Evolutionary conservation across 2,329 filamentous ascomycete genomes (phyloP).

Genomic region (Cladosporium sp.): DNA sequence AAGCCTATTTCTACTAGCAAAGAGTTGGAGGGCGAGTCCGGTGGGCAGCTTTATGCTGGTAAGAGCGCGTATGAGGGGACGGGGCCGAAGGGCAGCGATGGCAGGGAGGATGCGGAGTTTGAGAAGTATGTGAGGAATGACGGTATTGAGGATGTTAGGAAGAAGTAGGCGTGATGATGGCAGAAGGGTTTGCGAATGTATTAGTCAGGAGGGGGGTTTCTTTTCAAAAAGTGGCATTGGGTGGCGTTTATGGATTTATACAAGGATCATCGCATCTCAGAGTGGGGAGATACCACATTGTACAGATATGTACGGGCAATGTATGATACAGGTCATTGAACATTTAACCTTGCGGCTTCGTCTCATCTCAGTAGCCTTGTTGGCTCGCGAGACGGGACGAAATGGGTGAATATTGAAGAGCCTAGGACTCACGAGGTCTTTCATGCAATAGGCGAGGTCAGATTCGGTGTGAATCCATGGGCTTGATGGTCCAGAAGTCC

Average conservation of each 20-base stretch:
- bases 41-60: constrained; percentile 73
- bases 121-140: constrained; percentile 30
- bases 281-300: neutral
- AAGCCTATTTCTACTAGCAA: constrained; percentile 70
- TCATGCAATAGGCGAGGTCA: too few relatives aligned
- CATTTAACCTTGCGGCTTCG: too few relatives aligned
- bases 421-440: too few relatives aligned
- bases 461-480: too few relatives aligned
- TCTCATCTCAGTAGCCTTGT: too few relatives aligned
- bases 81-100: constrained; percentile 25
- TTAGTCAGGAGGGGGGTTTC: too few relatives aligned
- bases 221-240: constrained; percentile 7
- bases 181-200: neutral
- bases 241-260: constrained; percentile 1
- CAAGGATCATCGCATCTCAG: neutral
- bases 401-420: too few relatives aligned
- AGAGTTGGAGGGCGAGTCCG: constrained; percentile 52
- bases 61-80: constrained; percentile 38
- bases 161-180: constrained; percentile 19
- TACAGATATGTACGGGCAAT: neutral
- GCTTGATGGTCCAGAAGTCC: too few relatives aligned
- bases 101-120: constrained; percentile 28
- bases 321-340: neutral
- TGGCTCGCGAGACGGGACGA: too few relatives aligned
- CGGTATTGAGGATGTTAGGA: constrained; percentile 27